Conservation (phyloP, 179 eudicot genomes). For the Patellifolia procumbens region DNA sequence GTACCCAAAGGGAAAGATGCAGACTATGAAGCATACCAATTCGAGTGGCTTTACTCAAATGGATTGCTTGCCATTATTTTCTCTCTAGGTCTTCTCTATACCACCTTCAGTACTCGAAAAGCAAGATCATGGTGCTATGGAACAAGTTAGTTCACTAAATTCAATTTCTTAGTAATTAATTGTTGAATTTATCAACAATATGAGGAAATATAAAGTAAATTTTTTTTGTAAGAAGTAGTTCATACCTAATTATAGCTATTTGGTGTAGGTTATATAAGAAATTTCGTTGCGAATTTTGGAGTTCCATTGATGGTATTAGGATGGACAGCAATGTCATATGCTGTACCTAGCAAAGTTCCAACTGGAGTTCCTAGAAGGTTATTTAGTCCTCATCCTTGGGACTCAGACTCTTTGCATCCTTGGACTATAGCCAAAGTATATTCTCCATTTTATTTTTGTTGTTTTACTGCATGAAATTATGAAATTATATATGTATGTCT, state of each 20-base stretch:
- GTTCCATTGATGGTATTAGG: constrained; percentile 47
- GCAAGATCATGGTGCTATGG: constrained; percentile 52
- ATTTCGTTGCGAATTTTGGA: constrained; percentile 39
- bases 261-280: constrained; percentile 29
- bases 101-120: constrained; percentile 37
- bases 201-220: too few species aligned
- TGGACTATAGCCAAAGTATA: constrained; percentile 70
- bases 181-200: neutral
- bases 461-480: too few species aligned
- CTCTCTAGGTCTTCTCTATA: constrained; percentile 38
- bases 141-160: constrained; percentile 32
- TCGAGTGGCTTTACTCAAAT: too few species aligned
- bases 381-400: too few species aligned
- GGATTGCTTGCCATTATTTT: constrained; percentile 49
- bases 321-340: constrained; percentile 52
- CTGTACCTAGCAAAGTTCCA: constrained; percentile 47
- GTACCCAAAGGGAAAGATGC: constrained; percentile 40
- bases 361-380: constrained; percentile 73
- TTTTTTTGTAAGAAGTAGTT: too few species aligned
- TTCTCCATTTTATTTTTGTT: neutral
- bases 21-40: constrained; percentile 24
- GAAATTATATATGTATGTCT: too few species aligned
- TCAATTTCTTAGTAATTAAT: neutral
- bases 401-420: constrained; percentile 40
- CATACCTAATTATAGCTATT: too few species aligned